phyloP scores from a whole-genome alignment of 441 rosid genomes.

The Corymbia citriodora region DNA sequence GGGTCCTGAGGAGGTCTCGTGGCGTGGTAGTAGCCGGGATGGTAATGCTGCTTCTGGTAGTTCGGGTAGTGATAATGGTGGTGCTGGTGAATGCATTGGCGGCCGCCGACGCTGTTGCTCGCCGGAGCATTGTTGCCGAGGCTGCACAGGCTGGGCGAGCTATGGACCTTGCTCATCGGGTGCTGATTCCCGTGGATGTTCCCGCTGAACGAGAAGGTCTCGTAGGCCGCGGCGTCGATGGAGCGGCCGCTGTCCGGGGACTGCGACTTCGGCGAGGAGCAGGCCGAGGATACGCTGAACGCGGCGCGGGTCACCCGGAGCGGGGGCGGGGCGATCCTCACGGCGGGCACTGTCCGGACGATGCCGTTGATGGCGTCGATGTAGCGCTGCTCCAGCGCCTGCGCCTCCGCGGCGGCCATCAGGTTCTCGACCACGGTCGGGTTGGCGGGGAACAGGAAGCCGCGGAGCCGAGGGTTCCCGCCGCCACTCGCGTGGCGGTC shows the following conservation, averaged over 20 bases:
- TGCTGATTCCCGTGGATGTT: slow-evolving; percentile 15
- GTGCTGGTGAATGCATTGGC: slow-evolving; percentile 15
- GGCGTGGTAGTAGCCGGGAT: slow-evolving; percentile 11
- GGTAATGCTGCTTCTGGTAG: slow-evolving; percentile 20
- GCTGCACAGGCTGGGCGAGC: slow-evolving; percentile 60
- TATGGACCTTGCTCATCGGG: slow-evolving; percentile 50
- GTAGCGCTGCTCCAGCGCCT: slow-evolving; percentile 44
- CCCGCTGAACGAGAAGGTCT: slow-evolving; percentile 2
- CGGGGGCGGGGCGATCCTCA: slow-evolving; percentile 18
- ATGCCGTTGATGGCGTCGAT: slow-evolving; percentile 56
- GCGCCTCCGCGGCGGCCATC: slow-evolving; percentile 18
- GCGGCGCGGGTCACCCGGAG: slow-evolving; percentile 23
- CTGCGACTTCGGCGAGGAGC: slow-evolving; percentile 47
- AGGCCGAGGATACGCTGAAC: slow-evolving; percentile 45
- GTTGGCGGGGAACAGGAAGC: slow-evolving; percentile 56
- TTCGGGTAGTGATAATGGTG: slow-evolving; percentile 24
- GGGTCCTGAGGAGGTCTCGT: slow-evolving; percentile 27
- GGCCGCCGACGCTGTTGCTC: slow-evolving; percentile 12
- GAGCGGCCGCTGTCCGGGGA: slow-evolving; percentile 42
- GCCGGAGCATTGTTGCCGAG: slow-evolving; percentile 6
- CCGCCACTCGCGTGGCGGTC: slow-evolving; percentile 41
- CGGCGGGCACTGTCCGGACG: slow-evolving; percentile 11
- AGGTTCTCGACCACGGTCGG: slow-evolving; percentile 39
- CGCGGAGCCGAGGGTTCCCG: slow-evolving; percentile 48
- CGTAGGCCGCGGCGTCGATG: slow-evolving; percentile 15